These are phyloP conservation scores for Sonneratia alba DNA, from an alignment of 345 rosid genomes.

Conservation along the genomic window DNA sequence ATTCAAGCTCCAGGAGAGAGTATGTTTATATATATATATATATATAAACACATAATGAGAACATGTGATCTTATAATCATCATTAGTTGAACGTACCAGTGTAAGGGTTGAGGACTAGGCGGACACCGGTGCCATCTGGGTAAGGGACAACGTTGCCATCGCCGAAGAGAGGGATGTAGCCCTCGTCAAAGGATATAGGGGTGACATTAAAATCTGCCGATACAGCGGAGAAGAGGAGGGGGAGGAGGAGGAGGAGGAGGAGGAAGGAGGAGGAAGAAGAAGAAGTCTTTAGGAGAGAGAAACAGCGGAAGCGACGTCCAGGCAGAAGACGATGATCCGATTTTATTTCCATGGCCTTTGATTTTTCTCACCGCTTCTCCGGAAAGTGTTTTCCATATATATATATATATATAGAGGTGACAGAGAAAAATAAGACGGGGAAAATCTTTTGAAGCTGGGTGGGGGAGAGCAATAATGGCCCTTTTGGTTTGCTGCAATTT, in stretches of 20 bases:
- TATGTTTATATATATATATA: too few relatives aligned
- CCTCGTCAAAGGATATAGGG: slow-evolving; percentile 64
- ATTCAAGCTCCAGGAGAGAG: too few relatives aligned
- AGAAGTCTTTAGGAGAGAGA: neutral
- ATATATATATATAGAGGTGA: neutral
- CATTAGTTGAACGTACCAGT: slow-evolving; percentile 34
- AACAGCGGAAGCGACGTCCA: neutral
- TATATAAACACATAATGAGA: too few relatives aligned
- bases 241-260: neutral
- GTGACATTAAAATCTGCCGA: slow-evolving; percentile 35
- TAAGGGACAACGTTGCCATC: slow-evolving; percentile 73
- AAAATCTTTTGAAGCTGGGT: neutral
- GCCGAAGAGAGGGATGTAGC: slow-evolving; percentile 75
- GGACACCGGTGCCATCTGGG: slow-evolving; percentile 57
- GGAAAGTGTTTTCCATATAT: neutral
- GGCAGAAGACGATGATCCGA: slow-evolving; percentile 11
- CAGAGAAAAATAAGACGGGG: neutral
- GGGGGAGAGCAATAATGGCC: too few relatives aligned
- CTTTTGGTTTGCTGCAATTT: neutral
- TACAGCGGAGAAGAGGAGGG: neutral
- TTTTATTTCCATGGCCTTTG: slow-evolving; percentile 1
- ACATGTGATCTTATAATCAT: too few relatives aligned
- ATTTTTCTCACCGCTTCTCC: neutral
- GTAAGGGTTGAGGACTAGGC: slow-evolving; percentile 75
- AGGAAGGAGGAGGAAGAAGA: neutral